Percentiles rank a stretch among this genome's conserved stretches.
phyloP scores from a whole-genome alignment of 225 moss, liverwort and hornwort species.

The Rhytidiadelphus loreus region DNA sequence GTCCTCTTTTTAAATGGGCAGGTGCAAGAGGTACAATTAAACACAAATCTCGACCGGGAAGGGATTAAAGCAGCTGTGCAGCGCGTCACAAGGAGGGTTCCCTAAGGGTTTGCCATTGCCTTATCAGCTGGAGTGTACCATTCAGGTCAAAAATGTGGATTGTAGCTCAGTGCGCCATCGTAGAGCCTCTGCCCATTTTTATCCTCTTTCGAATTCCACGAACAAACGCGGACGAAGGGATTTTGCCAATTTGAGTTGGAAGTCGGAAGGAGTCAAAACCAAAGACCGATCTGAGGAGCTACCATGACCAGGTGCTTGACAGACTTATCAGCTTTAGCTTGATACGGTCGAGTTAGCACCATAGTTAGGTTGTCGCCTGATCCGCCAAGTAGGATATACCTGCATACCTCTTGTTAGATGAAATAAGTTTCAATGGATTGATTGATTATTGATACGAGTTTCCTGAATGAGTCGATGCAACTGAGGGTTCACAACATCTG shows the following conservation, averaged over 20 bases:
- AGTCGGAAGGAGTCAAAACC: neutral
- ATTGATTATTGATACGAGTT: neutral
- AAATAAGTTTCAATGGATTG: neutral
- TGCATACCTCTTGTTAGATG: neutral
- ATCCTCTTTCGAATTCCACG: neutral
- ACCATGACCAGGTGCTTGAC: constrained; percentile 4
- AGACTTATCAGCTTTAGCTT: constrained; percentile 18
- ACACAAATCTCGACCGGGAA: constrained; percentile 72
- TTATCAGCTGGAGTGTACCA: neutral
- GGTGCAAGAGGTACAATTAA: constrained; percentile 95
- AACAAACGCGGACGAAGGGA: neutral
- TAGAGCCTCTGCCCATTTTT: neutral
- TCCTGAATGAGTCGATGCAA: neutral
- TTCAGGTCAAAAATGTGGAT: neutral
- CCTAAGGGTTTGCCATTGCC: neutral
- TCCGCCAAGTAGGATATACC: neutral
- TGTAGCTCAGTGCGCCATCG: neutral
- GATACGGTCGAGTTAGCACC: constrained; percentile 6
- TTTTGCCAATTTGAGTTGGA: constrained; percentile 6
- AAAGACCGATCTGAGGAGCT: neutral
- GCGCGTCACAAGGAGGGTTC: constrained; percentile 89
- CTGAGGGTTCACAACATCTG: neutral
- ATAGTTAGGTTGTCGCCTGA: neutral
- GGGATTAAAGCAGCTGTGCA: constrained; percentile 97
- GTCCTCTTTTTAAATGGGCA: constrained; percentile 9